phyloP scores from a whole-genome alignment of 495 filamentous ascomycete genomes.

The Staphylotrichum longicolle region DNA sequence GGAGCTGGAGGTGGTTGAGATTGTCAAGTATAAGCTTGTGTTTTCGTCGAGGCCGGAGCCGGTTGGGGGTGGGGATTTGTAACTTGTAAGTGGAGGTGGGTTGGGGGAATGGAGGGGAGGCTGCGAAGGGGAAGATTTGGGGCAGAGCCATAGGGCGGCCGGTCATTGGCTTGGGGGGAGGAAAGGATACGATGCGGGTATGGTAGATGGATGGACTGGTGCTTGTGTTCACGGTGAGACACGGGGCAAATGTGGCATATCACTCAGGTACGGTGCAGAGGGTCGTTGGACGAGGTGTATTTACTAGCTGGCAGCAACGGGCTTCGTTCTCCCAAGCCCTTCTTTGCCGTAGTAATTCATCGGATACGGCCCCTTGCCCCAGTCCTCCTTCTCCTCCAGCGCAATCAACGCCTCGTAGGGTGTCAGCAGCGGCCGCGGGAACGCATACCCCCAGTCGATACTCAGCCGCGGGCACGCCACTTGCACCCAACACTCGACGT shows the following conservation, averaged over 20 bases:
- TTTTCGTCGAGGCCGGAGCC: conserved; percentile 89
- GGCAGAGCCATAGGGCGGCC: no score
- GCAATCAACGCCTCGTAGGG: conserved; percentile 94
- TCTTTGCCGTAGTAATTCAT: conserved; percentile 99
- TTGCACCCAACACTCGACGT: conserved; percentile 97
- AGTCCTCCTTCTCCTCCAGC: conserved; percentile 70
- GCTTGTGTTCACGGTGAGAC: no score
- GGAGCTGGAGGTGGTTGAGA: conserved; percentile 68
- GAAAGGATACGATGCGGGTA: no score
- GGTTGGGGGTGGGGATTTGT: conserved; percentile 45
- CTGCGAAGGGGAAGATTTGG: neutral
- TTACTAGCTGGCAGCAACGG: conserved; percentile 19
- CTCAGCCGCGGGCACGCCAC: conserved; percentile 91
- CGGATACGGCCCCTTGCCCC: conserved; percentile 80
- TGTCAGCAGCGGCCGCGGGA: conserved; percentile 80
- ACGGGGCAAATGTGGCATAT: no score
- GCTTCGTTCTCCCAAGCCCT: conserved; percentile 77
- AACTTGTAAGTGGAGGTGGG: neutral
- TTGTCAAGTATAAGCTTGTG: conserved; percentile 84
- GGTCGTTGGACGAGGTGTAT: no score
- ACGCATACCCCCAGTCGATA: conserved; percentile 99
- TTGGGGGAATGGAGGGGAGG: neutral
- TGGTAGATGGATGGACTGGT: no score
- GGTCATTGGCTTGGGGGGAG: no score
- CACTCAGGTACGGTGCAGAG: no score